A percentile compares a stretch with the other conserved stretches of the same genome.
Conservation (phyloP, 768 basidiomycete species). For the Phylloporus arenicola region DNA sequence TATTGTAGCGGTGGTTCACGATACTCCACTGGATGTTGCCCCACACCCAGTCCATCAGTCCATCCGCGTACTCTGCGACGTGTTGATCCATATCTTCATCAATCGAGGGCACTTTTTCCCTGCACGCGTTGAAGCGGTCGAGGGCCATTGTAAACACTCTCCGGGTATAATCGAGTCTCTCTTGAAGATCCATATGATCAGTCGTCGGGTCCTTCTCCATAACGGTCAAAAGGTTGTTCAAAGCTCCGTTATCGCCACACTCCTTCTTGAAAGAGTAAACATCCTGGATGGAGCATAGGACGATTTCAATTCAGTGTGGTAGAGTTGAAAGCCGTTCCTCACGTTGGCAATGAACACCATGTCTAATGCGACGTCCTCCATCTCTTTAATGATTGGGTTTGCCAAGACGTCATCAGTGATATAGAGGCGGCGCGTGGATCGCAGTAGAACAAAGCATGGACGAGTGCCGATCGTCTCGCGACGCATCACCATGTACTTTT, state of each 20-base stretch:
- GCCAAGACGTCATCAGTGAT: constrained; percentile 20
- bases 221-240: constrained; percentile 26
- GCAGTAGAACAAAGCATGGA: constrained; percentile 27
- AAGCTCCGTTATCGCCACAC: constrained; percentile 22
- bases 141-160: constrained; percentile 19
- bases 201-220: constrained; percentile 23
- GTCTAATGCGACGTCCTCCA: constrained; percentile 24
- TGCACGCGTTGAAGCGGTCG: constrained; percentile 21
- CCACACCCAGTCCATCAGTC: constrained; percentile 22
- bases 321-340: background rate
- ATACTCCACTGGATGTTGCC: constrained; percentile 28
- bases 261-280: constrained; percentile 31
- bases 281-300: constrained; percentile 9
- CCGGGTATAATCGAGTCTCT: constrained; percentile 17
- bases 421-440: constrained; percentile 23
- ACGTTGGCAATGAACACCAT: constrained; percentile 26
- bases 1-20: constrained; percentile 24
- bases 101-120: constrained; percentile 16
- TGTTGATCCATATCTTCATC: constrained; percentile 12
- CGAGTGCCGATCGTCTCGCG: constrained; percentile 27
- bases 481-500: constrained; percentile 26
- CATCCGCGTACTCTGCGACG: constrained; percentile 20
- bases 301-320: background rate
- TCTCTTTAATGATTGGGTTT: constrained; percentile 21
- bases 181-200: constrained; percentile 21